Evolutionary conservation across 306 rosid species (phyloP), one percentile per base, ranked within the genome.

Genomic region (Vicia villosa): DNA sequence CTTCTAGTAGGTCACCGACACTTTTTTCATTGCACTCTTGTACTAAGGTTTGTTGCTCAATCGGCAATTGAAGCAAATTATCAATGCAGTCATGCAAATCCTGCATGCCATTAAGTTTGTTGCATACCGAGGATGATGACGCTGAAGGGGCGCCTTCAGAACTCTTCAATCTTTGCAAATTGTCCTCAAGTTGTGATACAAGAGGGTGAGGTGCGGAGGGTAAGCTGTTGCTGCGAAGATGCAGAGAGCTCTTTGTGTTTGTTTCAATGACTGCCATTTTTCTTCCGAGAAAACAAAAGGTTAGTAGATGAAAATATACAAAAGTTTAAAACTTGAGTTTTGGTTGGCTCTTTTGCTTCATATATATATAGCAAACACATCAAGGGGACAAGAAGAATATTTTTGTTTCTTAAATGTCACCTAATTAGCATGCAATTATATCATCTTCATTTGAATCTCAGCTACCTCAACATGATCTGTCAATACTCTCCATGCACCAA

Each of bases 41-140:
- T 15, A 63, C 40, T 38, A 75, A 72, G 46, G 37, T 57, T 56
- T 60, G 43, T 75, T 68, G 78, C 26, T 46, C 60, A 13, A 20
- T 19, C 24, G 76, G 69, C 60, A 82, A 62, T 38, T 69, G 73
- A 63, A 82, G 79, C 73, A 82, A 61, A 54, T 71, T 75, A 22
- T 66, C 70, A 16, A 21, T 32, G 65, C 5, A 66, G 6, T 72
- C 81, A 21, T 82, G 77, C 67, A 83, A 75, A 22, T 79, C 79
- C 65, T 55, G 70, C 75, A 56, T 55, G 52, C 65, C 68, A 41
- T 34, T 59, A 5, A 75, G 63, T 45, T 67, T 75, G 21, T 67
- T 50, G 59, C 38, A 12, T 52, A 75, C 57, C 6, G 20, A 28
- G n/a, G 63, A 57, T 6, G 41, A 57, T 57, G 63, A 6, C 3